These are phyloP conservation scores for Pyrenochaeta sp. DNA, from an alignment of 2,329 filamentous ascomycete species.

Conservation along the genomic window DNA sequence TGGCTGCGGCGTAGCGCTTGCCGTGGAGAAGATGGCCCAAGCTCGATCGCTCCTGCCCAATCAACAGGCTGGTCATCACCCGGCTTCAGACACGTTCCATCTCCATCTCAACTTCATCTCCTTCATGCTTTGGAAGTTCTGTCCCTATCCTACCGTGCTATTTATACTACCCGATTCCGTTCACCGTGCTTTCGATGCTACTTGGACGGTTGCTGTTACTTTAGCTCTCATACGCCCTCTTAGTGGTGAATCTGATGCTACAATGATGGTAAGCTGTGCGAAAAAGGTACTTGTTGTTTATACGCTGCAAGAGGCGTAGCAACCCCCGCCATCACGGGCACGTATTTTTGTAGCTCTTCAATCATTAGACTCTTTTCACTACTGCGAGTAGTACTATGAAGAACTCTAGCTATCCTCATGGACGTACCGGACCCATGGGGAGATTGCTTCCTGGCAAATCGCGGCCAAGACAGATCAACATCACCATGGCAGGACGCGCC, in stretches of 20 bases:
- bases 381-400: not conserved
- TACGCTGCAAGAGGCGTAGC: too few species aligned
- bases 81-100: slow-evolving; percentile 30
- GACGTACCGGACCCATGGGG: too few species aligned
- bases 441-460: not conserved
- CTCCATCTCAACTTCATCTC: slow-evolving; percentile 33
- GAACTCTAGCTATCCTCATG: not conserved
- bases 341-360: too few species aligned
- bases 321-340: too few species aligned
- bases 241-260: not conserved
- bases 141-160: slow-evolving; percentile 1
- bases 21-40: slow-evolving; percentile 14
- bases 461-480: not conserved
- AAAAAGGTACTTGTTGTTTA: not conserved
- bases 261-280: not conserved
- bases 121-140: not conserved
- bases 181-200: not conserved
- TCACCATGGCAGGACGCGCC: not conserved
- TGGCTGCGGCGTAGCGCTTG: slow-evolving; percentile 45
- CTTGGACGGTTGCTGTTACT: not conserved
- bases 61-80: slow-evolving; percentile 27
- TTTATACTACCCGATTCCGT: not conserved
- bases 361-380: too few species aligned
- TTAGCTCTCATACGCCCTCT: not conserved
- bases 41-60: slow-evolving; percentile 33